Evolutionary conservation across 73 alveolate genomes (phyloP), one percentile per base, ranked within the genome.

Genomic region (Paramecium pentaurelia): DNA sequence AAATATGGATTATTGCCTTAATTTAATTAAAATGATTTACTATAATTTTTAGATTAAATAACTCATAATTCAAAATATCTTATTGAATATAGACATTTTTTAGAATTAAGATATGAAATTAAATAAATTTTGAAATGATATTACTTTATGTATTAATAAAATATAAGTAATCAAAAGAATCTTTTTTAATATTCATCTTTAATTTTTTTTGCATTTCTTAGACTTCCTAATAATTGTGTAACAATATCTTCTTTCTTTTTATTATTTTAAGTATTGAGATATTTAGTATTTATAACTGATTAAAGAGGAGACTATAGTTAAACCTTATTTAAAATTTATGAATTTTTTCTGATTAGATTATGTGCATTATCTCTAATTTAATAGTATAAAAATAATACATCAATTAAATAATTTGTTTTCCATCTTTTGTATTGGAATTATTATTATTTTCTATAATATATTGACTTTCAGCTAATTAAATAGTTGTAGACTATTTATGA

Each of bases 211-310:
- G 88, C 88, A 75, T 37, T 75, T 22, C 88, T 75, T 75, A 75
- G 60, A 75, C 88, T 75, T 30, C 91, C 91, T 80, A 80, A 80
- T 64, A 80, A 47, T 47, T 80, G 58, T 4, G 91, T 44, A 45
- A 80, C 91, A 80, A 80, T 80, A 36, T 80, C 91, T 44, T 42
- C 71, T 80, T 80, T 64, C 47, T 64, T 64, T 64, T 64, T 64
- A 64, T 64, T 14, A 32, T 4, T 25, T 80, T 27, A 20, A 14
- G 64, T 44, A 25, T 80, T 37, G 36, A 54, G 70, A 54, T 34
- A 54, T 54, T 54, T 54, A 2, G 70, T 54, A 54, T 54, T 54
- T 34, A 54, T 54, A 0, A 25, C 70, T 54, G 70, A 54, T 54
- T 54, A 6, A 18, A 18, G 70, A 25, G 58, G 73, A 22, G 75